Evolutionary conservation across 371 early-diverging fungal species (phyloP), one percentile per base, ranked within the genome.

Genomic region (Apophysomyces trapeziformis): DNA sequence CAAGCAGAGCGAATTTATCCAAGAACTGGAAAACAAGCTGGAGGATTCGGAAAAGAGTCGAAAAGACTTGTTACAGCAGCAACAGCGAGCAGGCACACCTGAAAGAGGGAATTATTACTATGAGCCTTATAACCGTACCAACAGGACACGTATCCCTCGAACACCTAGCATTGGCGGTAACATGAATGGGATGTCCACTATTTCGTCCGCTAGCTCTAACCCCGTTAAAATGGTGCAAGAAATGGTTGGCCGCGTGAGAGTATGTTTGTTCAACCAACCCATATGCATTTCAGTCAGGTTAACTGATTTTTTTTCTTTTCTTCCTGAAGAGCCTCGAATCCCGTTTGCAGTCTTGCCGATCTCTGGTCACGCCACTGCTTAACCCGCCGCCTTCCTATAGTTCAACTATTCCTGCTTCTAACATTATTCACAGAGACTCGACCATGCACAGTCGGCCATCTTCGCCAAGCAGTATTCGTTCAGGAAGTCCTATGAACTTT

Each of bases 221-320:
- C 87, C 88, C 7, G 88, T 89, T 58, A 86, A 83, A 60, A 86
- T 87, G 81, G 88, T 88, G 18, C 88, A 88, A 72, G 88, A 89
- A 37, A 89, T 89, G 86, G 87, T 89, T n/a, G 85, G 88, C 37
- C 80, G 90, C 37, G 90, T 89, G 45, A 86, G 87, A 78, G 89
- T 87, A 84, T 69, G 66, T 68, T n/a, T 39, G 12, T 18, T 61
- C 41, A 32, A 16, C 18, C 1, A 18, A n/a, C n/a, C 5, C 6
- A 16, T n/a, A 43, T 58, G 32, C 32, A 26, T 26, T 26, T 26
- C 32, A 26, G 32, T 26, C 32, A 26, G 32, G 3, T 26, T 26
- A 26, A 26, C 32, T 26, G 32, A 26, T 2, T 26, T 26, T 26
- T 26, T 26, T 26, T 26, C 32, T 26, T 44, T 61, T 60, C 58